These are phyloP conservation scores for Fusarium sp. DNA, from an alignment of 2,329 filamentous ascomycete genomes.

Conservation along the genomic window DNA sequence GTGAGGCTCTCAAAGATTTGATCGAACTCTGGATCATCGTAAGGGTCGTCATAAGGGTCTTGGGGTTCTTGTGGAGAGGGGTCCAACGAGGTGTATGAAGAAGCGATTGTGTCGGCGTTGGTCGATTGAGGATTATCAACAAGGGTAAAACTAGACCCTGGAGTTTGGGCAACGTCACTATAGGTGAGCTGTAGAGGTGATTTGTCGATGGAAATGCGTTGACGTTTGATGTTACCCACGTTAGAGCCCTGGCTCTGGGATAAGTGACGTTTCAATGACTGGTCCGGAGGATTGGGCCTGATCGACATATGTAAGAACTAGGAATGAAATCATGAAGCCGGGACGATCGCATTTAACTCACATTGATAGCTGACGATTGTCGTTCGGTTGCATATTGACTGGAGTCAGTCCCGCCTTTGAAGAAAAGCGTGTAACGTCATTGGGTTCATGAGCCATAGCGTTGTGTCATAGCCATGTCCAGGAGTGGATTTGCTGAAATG, in stretches of 20 bases:
- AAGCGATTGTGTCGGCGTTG: neutral
- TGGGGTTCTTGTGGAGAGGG: neutral
- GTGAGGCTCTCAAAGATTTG: slow-evolving; percentile 17
- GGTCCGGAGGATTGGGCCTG: slow-evolving; percentile 11
- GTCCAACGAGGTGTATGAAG: neutral
- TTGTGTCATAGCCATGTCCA: slow-evolving; percentile 32
- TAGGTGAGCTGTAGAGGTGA: neutral
- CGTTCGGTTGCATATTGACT: slow-evolving; percentile 29
- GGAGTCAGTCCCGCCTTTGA: slow-evolving; percentile 25
- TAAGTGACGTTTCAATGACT: slow-evolving; percentile 31
- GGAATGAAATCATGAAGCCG: slow-evolving; percentile 30
- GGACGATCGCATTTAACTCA: slow-evolving; percentile 26
- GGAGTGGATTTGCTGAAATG: slow-evolving; percentile 33
- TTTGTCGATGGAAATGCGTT: slow-evolving; percentile 17
- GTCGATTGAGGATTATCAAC: slow-evolving; percentile 11
- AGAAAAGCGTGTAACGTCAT: slow-evolving; percentile 33
- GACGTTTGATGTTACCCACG: slow-evolving; percentile 24
- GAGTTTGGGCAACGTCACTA: slow-evolving; percentile 9
- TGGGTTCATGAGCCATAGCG: slow-evolving; percentile 22
- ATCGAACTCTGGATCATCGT: slow-evolving; percentile 32
- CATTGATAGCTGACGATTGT: slow-evolving; percentile 21
- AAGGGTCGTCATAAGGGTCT: slow-evolving; percentile 16
- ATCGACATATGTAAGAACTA: slow-evolving; percentile 26
- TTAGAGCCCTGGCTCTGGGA: neutral
- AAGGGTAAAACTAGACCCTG: slow-evolving; percentile 9